Percentiles rank a stretch among this genome's conserved stretches.
These are phyloP conservation scores for Scleromitrula shiraiana DNA, from an alignment of 2,329 filamentous ascomycete genomes.

Conservation along the genomic window DNA sequence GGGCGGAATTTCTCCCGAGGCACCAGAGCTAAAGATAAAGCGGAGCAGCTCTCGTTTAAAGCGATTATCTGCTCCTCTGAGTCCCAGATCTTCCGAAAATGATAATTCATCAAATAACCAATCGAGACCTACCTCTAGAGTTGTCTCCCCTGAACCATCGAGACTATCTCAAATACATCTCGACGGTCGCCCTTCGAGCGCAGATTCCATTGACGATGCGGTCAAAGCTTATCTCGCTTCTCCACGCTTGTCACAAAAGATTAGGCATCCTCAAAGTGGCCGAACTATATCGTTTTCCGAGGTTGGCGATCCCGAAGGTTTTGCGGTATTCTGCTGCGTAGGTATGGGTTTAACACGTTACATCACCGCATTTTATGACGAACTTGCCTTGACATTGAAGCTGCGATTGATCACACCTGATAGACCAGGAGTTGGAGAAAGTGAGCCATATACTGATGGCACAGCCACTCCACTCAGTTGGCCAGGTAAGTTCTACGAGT, in stretches of 20 bases:
- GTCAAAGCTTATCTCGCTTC: constrained; percentile 80
- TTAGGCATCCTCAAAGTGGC: constrained; percentile 76
- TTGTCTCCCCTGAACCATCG: constrained; percentile 22
- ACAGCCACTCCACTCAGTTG: constrained; percentile 83
- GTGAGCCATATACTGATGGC: constrained; percentile 74
- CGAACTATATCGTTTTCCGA: constrained; percentile 92
- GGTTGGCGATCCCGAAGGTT: constrained; percentile 85
- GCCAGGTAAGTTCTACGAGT: constrained; percentile 59
- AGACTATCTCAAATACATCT: constrained; percentile 30
- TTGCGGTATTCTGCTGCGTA: constrained; percentile 90
- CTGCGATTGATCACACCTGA: constrained; percentile 89
- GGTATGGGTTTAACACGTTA: constrained; percentile 97
- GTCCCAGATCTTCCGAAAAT: constrained; percentile 22
- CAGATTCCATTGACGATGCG: constrained; percentile 82
- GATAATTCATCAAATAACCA: constrained; percentile 32
- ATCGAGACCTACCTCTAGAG: constrained; percentile 29
- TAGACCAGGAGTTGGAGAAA: constrained; percentile 87
- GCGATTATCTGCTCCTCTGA: constrained; percentile 44
- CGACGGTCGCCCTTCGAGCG: constrained; percentile 68
- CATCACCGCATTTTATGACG: constrained; percentile 95
- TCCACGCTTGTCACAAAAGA: constrained; percentile 78
- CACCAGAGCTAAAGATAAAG: constrained; percentile 39
- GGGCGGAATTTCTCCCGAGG: constrained; percentile 42
- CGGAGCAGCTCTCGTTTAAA: constrained; percentile 52
- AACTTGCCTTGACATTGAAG: constrained; percentile 80